Percentiles rank a stretch among this genome's conserved stretches.
These are phyloP conservation scores for Corylus americana DNA, from an alignment of 306 rosid genomes.

Conservation along the genomic window DNA sequence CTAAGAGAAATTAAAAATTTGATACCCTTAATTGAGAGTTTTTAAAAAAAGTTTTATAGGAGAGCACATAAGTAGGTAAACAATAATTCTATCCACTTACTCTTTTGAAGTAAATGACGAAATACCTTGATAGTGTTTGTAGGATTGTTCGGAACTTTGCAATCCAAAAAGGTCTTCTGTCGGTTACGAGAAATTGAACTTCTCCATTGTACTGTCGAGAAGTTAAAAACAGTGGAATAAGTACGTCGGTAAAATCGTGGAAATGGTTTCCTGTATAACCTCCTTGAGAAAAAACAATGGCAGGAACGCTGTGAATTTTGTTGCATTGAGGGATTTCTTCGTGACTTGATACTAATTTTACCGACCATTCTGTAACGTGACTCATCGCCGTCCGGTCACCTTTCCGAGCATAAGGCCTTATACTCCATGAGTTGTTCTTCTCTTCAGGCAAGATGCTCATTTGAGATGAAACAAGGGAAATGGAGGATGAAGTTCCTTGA, in stretches of 20 bases:
- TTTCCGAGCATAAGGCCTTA: slow-evolving; percentile 80
- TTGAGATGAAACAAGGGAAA: slow-evolving; percentile 41
- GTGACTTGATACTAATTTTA: slow-evolving; percentile 30
- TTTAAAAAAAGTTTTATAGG: no score
- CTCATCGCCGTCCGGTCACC: slow-evolving; percentile 53
- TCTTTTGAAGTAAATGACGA: no score
- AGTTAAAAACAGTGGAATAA: slow-evolving; percentile 74
- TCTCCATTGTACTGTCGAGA: slow-evolving; percentile 62
- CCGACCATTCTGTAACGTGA: slow-evolving; percentile 58
- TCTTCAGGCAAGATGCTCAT: slow-evolving; percentile 24
- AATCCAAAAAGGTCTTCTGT: slow-evolving; percentile 50
- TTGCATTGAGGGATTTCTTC: slow-evolving; percentile 47
- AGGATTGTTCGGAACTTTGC: slow-evolving; percentile 49
- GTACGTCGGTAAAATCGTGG: slow-evolving; percentile 76
- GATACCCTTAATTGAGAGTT: no score
- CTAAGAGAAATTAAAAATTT: no score
- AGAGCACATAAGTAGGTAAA: no score
- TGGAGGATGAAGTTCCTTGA: slow-evolving; percentile 53
- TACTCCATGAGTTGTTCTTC: slow-evolving; percentile 49
- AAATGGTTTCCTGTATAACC: slow-evolving; percentile 87
- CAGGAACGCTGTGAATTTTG: slow-evolving; percentile 57
- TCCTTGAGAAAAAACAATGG: slow-evolving; percentile 64
- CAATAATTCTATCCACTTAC: no score
- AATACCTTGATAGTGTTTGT: slow-evolving; percentile 44
- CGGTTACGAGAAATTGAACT: slow-evolving; percentile 63